Percentiles rank a stretch among this genome's conserved stretches.
These are phyloP conservation scores for Hibiscus mutabilis DNA, from an alignment of 345 rosid species.

Conservation along the genomic window DNA sequence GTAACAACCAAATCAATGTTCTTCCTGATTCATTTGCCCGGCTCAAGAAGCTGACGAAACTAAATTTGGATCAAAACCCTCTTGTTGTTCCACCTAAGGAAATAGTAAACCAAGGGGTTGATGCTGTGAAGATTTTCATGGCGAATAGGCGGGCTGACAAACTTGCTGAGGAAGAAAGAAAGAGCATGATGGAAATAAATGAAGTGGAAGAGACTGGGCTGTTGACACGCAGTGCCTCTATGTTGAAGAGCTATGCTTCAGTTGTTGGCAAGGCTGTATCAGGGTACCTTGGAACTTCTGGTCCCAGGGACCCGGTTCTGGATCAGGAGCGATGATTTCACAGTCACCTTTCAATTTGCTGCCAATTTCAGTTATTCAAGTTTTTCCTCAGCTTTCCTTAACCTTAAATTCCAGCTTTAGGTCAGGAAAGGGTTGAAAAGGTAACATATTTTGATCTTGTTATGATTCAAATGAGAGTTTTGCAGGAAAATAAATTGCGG, in stretches of 20 bases:
- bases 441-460: not conserved
- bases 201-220: constrained; percentile 54
- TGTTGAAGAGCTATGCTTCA: constrained; percentile 50
- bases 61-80: constrained; percentile 85
- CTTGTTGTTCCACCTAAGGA: constrained; percentile 55
- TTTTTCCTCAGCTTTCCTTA: not conserved
- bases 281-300: constrained; percentile 30
- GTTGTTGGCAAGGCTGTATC: constrained; percentile 39
- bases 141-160: constrained; percentile 62
- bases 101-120: constrained; percentile 56
- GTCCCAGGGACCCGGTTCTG: constrained; percentile 57
- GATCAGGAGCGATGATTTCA: constrained; percentile 53
- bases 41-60: constrained; percentile 57
- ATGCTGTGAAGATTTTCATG: constrained; percentile 69
- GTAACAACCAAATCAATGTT: constrained; percentile 84
- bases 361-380: not conserved
- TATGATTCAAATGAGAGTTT: not conserved
- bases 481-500: constrained; percentile 2
- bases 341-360: not conserved
- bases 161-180: constrained; percentile 56
- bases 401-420: not conserved
- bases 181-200: constrained; percentile 38
- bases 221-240: constrained; percentile 77
- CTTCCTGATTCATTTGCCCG: constrained; percentile 73
- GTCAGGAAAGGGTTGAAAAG: not conserved